Percentiles rank a stretch among this genome's conserved stretches.
Evolutionary conservation across 768 basidiomycete genomes (phyloP).

Genomic region (Leucocoprinus birnbaumii): DNA sequence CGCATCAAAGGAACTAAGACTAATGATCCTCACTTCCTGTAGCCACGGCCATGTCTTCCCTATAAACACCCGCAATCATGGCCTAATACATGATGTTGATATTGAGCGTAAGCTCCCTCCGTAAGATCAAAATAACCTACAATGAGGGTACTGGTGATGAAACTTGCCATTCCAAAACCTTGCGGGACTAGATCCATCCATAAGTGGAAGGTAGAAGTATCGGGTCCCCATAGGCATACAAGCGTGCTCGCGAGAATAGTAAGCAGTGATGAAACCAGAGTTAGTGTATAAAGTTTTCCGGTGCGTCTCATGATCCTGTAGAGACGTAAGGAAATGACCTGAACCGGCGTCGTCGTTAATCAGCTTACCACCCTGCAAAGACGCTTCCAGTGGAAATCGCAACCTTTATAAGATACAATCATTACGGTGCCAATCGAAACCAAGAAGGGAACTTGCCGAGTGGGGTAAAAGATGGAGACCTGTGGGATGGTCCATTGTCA

Average conservation of each 20-base stretch:
- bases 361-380: constrained; percentile 75
- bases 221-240: constrained; percentile 65
- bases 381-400: constrained; percentile 85
- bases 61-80: constrained; percentile 79
- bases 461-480: constrained; percentile 89
- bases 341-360: background rate
- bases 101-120: constrained; percentile 13
- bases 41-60: constrained; percentile 83
- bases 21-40: constrained; percentile 72
- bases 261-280: constrained; percentile 60
- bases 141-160: constrained; percentile 85
- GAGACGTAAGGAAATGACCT: constrained; percentile 13
- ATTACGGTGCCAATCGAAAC: constrained; percentile 15
- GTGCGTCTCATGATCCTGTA: constrained; percentile 81
- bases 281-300: constrained; percentile 80
- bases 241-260: constrained; percentile 57
- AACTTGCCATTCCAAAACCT: constrained; percentile 80
- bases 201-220: constrained; percentile 57
- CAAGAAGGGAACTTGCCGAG: constrained; percentile 50
- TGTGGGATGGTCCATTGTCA: constrained; percentile 26
- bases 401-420: constrained; percentile 41
- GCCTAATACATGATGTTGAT: constrained; percentile 46
- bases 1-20: constrained; percentile 15
- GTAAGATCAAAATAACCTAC: constrained; percentile 38
- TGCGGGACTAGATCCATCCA: constrained; percentile 81